Percentiles rank a stretch among this genome's conserved stretches.
phyloP scores from a whole-genome alignment of 192 early-diverging fungal species.

The Ramicandelaber brevisporus region DNA sequence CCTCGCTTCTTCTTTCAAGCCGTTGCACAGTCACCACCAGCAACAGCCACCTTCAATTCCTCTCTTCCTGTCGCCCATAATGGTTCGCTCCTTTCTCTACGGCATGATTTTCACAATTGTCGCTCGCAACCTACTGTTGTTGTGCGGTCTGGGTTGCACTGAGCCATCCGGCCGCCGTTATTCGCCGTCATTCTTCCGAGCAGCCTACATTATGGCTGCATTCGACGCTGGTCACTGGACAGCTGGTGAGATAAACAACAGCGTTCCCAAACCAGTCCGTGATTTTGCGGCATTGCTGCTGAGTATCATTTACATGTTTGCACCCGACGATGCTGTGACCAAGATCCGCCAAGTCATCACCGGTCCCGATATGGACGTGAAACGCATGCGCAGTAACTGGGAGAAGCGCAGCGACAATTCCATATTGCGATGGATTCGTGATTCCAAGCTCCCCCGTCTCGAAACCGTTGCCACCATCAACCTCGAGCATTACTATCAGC shows the following conservation, averaged over 20 bases:
- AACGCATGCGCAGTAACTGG: constrained; percentile 77
- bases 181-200: constrained; percentile 71
- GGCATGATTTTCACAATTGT: too few species aligned
- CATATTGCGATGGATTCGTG: constrained; percentile 4
- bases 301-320: constrained; percentile 56
- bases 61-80: too few species aligned
- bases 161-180: too few species aligned
- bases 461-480: constrained; percentile 3
- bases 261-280: constrained; percentile 43
- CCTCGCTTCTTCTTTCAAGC: too few species aligned
- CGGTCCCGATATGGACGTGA: constrained; percentile 51
- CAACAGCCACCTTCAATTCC: too few species aligned
- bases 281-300: constrained; percentile 58
- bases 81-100: too few species aligned
- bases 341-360: constrained; percentile 61
- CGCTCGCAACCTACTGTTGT: too few species aligned
- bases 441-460: constrained; percentile 7
- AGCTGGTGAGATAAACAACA: too few species aligned
- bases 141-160: too few species aligned
- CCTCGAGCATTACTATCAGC: constrained; percentile 2
- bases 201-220: constrained; percentile 66
- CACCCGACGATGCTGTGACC: constrained; percentile 56
- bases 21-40: too few species aligned
- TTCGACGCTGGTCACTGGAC: constrained; percentile 91
- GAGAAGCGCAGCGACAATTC: constrained; percentile 38